A percentile compares a stretch with the other conserved stretches of the same genome.
Conservation (phyloP, 139 green algal species). For the Trebouxia sp. region DNA sequence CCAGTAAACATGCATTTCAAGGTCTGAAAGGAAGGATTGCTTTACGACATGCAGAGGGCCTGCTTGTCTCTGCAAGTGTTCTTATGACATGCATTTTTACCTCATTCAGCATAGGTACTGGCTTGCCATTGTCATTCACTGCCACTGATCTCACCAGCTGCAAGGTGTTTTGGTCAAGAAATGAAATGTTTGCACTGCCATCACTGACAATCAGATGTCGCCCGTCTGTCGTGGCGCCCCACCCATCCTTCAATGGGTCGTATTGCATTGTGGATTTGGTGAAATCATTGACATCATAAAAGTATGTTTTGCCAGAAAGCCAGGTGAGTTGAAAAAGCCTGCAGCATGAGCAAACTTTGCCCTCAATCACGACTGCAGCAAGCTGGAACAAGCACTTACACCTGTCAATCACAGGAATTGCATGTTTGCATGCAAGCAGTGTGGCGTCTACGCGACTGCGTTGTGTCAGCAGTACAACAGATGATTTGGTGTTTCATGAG, state of each 20-base stretch:
- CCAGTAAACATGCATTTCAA: too few relatives aligned
- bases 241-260: conserved; percentile 78
- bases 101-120: conserved; percentile 64
- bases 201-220: conserved; percentile 72
- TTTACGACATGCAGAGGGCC: too few relatives aligned
- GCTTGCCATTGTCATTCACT: conserved; percentile 33
- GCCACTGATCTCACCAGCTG: conserved; percentile 29
- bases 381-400: too few relatives aligned
- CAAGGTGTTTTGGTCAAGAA: conserved; percentile 61
- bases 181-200: conserved; percentile 62
- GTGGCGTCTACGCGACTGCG: not conserved
- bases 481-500: not conserved
- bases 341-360: not conserved
- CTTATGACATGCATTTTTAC: too few relatives aligned
- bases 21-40: too few relatives aligned
- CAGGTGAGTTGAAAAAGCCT: conserved; percentile 82
- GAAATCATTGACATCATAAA: conserved; percentile 47
- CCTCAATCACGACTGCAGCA: not conserved
- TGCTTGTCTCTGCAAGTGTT: too few relatives aligned
- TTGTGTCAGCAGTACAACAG: not conserved
- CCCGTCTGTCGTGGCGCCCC: conserved; percentile 78
- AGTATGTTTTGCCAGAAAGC: conserved; percentile 44
- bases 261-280: conserved; percentile 27
- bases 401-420: too few relatives aligned
- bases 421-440: too few relatives aligned